These are phyloP conservation scores for Coniochaeta sp. DNA, from an alignment of 2,329 filamentous ascomycete species.

Conservation along the genomic window DNA sequence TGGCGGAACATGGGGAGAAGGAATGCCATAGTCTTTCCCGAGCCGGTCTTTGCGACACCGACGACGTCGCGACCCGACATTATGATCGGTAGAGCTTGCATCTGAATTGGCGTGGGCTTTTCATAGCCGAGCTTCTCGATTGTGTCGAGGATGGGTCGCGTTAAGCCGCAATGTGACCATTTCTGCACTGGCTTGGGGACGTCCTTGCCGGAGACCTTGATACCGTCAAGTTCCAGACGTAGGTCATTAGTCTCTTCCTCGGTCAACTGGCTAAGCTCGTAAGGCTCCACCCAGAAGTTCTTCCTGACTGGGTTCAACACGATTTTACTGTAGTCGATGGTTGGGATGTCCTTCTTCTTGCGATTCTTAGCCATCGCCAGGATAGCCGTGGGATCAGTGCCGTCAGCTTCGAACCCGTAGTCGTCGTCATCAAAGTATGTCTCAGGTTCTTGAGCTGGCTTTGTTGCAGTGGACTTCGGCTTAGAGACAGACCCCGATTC, in stretches of 20 bases:
- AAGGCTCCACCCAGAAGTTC: constrained; percentile 89
- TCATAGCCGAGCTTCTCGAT: constrained; percentile 77
- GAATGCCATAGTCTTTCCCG: constrained; percentile 95
- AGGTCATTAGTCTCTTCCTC: constrained; percentile 78
- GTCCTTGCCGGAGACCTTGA: constrained; percentile 84
- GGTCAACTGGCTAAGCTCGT: constrained; percentile 74
- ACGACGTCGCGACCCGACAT: constrained; percentile 96
- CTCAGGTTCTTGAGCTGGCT: constrained; percentile 62
- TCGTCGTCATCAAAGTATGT: constrained; percentile 89
- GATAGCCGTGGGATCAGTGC: constrained; percentile 36
- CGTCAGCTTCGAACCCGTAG: constrained; percentile 41
- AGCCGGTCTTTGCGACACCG: constrained; percentile 94
- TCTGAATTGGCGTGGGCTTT: constrained; percentile 86
- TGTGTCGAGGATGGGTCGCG: constrained; percentile 79
- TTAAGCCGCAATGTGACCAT: constrained; percentile 92
- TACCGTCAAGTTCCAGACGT: constrained; percentile 83
- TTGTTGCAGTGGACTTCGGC: constrained; percentile 22
- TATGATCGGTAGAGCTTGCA: constrained; percentile 87
- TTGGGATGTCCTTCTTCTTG: constrained; percentile 94
- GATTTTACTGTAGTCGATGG: constrained; percentile 78
- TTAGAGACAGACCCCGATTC: constrained; percentile 28
- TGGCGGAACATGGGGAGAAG: constrained; percentile 95
- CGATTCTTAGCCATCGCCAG: constrained; percentile 53
- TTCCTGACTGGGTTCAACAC: constrained; percentile 83
- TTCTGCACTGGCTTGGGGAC: constrained; percentile 91